phyloP scores from a whole-genome alignment of 768 basidiomycete genomes.

The Psilocybe cubensis region DNA sequence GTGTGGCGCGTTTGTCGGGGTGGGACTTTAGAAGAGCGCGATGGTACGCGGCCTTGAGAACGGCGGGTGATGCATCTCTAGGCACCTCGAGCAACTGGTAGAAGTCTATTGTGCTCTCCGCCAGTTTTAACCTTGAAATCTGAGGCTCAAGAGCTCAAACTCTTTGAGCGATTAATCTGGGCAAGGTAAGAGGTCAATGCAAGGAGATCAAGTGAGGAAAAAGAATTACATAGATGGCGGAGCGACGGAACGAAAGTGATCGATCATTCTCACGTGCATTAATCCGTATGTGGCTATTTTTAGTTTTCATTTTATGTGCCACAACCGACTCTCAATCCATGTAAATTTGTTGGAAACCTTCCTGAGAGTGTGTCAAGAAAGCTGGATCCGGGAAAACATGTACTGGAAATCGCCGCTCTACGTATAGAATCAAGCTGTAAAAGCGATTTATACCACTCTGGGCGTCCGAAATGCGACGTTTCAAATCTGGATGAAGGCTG shows the following conservation, averaged over 20 bases:
- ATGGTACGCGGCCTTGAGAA: conserved; percentile 75
- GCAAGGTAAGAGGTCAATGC: not conserved
- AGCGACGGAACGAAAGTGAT: not conserved
- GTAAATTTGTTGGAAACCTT: no score
- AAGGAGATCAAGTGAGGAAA: not conserved
- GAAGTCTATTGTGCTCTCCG: conserved; percentile 42
- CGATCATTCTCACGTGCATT: not conserved
- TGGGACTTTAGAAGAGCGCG: conserved; percentile 65
- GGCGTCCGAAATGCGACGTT: not conserved
- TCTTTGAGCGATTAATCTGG: no score
- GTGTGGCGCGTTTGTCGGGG: conserved; percentile 45
- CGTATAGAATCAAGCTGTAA: no score
- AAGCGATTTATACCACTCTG: no score
- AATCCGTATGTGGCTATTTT: not conserved
- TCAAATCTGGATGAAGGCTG: not conserved
- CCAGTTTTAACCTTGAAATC: conserved; percentile 18
- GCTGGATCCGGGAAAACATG: no score
- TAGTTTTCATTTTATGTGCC: no score
- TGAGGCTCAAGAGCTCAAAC: not conserved
- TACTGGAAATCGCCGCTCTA: no score
- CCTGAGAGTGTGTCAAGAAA: no score
- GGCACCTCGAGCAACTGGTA: conserved; percentile 63
- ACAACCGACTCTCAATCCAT: no score
- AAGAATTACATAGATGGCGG: not conserved
- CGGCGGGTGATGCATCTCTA: conserved; percentile 47